Evolutionary conservation across 768 basidiomycete genomes (phyloP).

Genomic region (Panus rudis): DNA sequence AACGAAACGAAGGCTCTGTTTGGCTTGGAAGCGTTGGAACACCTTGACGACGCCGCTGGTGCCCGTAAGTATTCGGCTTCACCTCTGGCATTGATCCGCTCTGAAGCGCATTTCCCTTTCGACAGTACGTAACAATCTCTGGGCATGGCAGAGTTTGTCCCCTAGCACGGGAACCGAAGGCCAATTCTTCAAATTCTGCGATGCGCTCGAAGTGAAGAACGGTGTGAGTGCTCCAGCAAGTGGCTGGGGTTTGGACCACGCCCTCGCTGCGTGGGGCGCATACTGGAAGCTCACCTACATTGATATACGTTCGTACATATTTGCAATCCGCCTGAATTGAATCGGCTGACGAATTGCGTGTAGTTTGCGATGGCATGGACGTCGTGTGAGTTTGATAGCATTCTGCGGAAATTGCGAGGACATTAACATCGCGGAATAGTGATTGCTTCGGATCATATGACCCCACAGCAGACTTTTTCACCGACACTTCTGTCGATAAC

Average conservation of each 20-base stretch:
- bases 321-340: neutral
- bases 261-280: slow-evolving; percentile 51
- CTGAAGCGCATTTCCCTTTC: neutral
- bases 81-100: neutral
- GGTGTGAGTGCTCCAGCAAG: slow-evolving; percentile 39
- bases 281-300: slow-evolving; percentile 48
- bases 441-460: slow-evolving; percentile 38
- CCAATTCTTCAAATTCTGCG: slow-evolving; percentile 55
- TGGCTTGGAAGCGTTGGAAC: slow-evolving; percentile 48
- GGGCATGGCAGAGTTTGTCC: slow-evolving; percentile 63
- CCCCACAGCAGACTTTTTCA: slow-evolving; percentile 35
- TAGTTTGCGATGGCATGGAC: slow-evolving; percentile 46
- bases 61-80: slow-evolving; percentile 31
- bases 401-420: neutral
- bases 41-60: slow-evolving; percentile 62
- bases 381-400: slow-evolving; percentile 36
- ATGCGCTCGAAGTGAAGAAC: slow-evolving; percentile 59
- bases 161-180: slow-evolving; percentile 39
- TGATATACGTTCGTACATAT: slow-evolving; percentile 31
- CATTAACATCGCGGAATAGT: slow-evolving; percentile 7
- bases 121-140: slow-evolving; percentile 40
- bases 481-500: slow-evolving; percentile 51
- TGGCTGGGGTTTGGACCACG: slow-evolving; percentile 60
- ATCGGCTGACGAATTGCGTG: slow-evolving; percentile 1
- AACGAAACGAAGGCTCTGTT: slow-evolving; percentile 49